phyloP scores from a whole-genome alignment of 1,139 yeast genomes.

The Yamadazyma friedrichii region DNA sequence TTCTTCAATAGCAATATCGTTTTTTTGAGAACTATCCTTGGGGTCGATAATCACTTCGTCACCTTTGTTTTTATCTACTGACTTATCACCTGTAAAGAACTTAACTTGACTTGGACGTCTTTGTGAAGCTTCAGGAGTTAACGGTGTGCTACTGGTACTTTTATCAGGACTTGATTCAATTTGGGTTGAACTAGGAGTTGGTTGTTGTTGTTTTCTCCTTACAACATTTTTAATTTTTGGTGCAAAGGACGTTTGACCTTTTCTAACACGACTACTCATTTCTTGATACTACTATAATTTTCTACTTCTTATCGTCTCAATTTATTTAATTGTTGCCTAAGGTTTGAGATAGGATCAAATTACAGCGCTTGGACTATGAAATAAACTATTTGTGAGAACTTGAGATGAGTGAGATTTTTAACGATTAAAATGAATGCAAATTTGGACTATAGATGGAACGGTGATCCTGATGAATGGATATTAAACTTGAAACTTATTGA shows the following conservation, averaged over 20 bases:
- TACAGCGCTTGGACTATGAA: too few relatives aligned
- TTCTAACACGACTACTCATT: conserved; percentile 53
- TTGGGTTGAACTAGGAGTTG: conserved; percentile 9
- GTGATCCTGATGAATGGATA: conserved; percentile 19
- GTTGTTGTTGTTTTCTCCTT: conserved; percentile 16
- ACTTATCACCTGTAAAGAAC: conserved; percentile 6
- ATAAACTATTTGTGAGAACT: not conserved
- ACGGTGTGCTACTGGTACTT: not conserved
- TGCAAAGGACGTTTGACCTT: conserved; percentile 36
- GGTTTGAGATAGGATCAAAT: too few relatives aligned
- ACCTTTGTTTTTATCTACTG: conserved; percentile 3
- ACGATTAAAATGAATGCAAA: conserved; percentile 3
- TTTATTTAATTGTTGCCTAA: too few relatives aligned
- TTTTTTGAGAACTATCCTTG: conserved; percentile 21
- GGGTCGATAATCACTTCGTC: conserved; percentile 32
- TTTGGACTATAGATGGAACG: conserved; percentile 7
- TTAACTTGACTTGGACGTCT: not conserved
- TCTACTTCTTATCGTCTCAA: not conserved
- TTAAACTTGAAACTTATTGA: conserved; percentile 8
- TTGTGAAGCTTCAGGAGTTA: conserved; percentile 15
- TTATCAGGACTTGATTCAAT: not conserved
- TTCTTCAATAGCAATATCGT: conserved; percentile 11
- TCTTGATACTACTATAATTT: not conserved
- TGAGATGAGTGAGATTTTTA: conserved; percentile 1
- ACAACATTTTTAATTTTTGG: conserved; percentile 37